Conservation (phyloP, 805 yeast genomes). For the Kuraishia piskuri region DNA sequence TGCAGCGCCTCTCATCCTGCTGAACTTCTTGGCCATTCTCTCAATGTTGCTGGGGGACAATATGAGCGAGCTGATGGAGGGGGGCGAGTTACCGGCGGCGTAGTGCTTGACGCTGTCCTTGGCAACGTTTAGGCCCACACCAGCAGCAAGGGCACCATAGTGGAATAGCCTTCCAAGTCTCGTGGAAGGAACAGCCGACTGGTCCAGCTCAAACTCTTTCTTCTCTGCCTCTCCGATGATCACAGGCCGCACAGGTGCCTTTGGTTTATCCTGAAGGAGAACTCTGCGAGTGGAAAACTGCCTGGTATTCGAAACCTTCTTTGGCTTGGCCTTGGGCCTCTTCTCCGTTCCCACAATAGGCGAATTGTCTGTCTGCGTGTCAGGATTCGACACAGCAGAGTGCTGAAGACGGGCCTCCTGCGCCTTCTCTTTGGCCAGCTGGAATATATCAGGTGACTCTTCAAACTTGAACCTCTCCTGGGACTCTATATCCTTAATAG, state of each 20-base stretch:
- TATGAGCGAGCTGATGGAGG: constrained; percentile 48
- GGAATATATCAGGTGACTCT: constrained; percentile 21
- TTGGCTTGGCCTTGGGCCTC: constrained; percentile 12
- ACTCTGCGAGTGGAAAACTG: constrained; percentile 11
- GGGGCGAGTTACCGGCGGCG: constrained; percentile 41
- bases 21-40: constrained; percentile 76
- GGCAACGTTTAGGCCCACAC: constrained; percentile 79
- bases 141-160: constrained; percentile 88
- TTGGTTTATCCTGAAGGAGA: background rate
- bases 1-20: constrained; percentile 98
- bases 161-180: constrained; percentile 86
- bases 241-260: background rate
- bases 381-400: background rate
- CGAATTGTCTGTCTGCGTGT: constrained; percentile 6
- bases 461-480: constrained; percentile 1
- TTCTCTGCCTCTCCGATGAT: constrained; percentile 23
- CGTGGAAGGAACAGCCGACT: constrained; percentile 76
- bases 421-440: constrained; percentile 23
- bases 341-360: constrained; percentile 10
- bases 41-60: constrained; percentile 81
- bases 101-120: constrained; percentile 66
- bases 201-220: constrained; percentile 39
- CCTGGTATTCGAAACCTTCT: constrained; percentile 11
- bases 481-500: background rate
- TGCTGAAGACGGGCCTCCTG: constrained; percentile 8